These are phyloP conservation scores for Gyromitra esculenta DNA, from an alignment of 2,329 filamentous ascomycete species.

Conservation along the genomic window DNA sequence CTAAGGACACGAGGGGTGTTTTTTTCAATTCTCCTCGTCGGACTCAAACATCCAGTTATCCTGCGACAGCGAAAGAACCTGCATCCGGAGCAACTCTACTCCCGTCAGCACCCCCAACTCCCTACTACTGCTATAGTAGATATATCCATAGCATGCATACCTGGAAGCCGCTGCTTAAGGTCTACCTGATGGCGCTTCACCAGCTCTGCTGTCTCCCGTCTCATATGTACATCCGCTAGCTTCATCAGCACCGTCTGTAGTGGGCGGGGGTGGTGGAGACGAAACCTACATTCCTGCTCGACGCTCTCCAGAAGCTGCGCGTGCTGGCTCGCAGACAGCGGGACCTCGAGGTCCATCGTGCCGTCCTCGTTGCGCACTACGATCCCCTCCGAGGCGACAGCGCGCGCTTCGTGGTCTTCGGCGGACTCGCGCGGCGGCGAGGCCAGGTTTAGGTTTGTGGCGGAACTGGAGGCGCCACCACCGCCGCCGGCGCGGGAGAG, in stretches of 20 bases:
- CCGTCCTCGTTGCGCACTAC: conserved; percentile 72
- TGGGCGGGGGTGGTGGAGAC: neutral
- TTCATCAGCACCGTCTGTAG: neutral
- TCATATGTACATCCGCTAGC: conserved; percentile 44
- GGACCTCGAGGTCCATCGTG: conserved; percentile 62
- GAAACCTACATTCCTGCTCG: conserved; percentile 53
- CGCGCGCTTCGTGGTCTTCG: conserved; percentile 29
- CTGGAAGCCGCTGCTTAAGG: conserved; percentile 47
- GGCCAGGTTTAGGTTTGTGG: conserved; percentile 22
- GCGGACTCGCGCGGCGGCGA: conserved; percentile 4
- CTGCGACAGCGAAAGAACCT: conserved; percentile 77
- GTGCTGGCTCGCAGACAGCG: conserved; percentile 62
- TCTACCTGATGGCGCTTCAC: conserved; percentile 51
- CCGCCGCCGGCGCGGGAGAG: conserved; percentile 34
- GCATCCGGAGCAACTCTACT: conserved; percentile 62
- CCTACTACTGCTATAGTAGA: too few relatives aligned
- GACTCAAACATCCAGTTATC: conserved; percentile 93
- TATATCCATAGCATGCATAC: neutral
- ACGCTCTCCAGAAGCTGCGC: conserved; percentile 43
- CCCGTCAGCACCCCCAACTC: neutral
- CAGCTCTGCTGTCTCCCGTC: conserved; percentile 38
- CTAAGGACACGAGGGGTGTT: neutral
- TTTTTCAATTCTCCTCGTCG: conserved; percentile 64
- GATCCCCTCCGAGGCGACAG: conserved; percentile 60
- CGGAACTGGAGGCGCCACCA: conserved; percentile 10